A percentile compares a stretch with the other conserved stretches of the same genome.
Evolutionary conservation across 1,284 basidiomycete genomes (phyloP).

Genomic region (Athelia psychrophila): DNA sequence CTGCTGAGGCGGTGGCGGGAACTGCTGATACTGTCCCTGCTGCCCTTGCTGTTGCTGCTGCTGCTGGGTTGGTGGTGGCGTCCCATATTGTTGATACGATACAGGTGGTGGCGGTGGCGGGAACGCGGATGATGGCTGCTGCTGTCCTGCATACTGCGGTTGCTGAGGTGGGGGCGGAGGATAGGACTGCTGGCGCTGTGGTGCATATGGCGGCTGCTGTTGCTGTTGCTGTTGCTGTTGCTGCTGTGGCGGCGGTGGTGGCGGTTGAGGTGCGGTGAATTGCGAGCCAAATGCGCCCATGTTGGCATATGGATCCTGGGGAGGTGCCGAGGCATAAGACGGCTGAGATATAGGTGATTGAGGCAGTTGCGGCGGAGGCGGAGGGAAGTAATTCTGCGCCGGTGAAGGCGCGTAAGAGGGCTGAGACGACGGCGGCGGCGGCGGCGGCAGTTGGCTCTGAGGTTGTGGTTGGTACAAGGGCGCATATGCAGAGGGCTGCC

Average conservation of each 20-base stretch:
- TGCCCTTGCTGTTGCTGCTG: constrained; percentile 22
- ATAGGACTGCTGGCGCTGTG: constrained; percentile 19
- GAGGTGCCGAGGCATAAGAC: constrained; percentile 28
- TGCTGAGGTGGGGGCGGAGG: constrained; percentile 31
- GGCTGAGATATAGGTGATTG: constrained; percentile 34
- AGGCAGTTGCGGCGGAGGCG: constrained; percentile 21
- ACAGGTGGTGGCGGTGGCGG: constrained; percentile 11
- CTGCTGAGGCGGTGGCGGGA: constrained; percentile 12
- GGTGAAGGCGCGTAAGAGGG: constrained; percentile 16
- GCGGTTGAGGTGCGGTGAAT: constrained; percentile 21
- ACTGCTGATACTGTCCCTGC: constrained; percentile 23
- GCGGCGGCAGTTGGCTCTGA: constrained; percentile 16
- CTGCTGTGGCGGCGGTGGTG: constrained; percentile 28
- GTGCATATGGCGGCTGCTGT: constrained; percentile 9
- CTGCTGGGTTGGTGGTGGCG: constrained; percentile 9
- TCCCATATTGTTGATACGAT: constrained; percentile 11
- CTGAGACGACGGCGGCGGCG: constrained; percentile 15
- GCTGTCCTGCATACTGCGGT: constrained; percentile 7
- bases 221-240: constrained; percentile 13
- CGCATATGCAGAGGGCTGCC: constrained; percentile 21
- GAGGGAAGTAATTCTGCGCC: constrained; percentile 22
- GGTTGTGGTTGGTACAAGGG: constrained; percentile 19
- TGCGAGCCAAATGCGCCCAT: constrained; percentile 40
- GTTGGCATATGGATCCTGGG: constrained; percentile 49
- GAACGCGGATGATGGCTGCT: constrained; percentile 8